Evolutionary conservation across 78 protist genomes (phyloP).

Genomic region (Salpingoeca rosetta): DNA sequence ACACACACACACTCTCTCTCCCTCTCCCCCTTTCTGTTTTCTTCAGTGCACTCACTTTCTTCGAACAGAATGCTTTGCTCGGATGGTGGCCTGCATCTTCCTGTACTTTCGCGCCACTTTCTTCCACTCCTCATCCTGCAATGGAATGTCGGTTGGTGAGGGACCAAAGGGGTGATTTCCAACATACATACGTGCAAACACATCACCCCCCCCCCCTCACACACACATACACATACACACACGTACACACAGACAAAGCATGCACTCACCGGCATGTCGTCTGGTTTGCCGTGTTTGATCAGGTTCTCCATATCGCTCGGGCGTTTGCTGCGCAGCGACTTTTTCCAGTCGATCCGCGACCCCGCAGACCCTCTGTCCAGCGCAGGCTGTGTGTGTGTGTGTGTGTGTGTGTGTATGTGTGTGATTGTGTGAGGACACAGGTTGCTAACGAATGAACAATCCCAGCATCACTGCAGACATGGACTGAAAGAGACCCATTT

Average conservation of each 20-base stretch:
- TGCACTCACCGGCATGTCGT: not conserved
- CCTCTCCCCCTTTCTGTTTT: too few relatives aligned
- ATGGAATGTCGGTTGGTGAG: too few relatives aligned
- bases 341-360: not conserved
- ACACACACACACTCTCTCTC: too few relatives aligned
- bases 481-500: too few relatives aligned
- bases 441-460: not conserved
- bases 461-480: too few relatives aligned
- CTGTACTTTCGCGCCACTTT: not conserved
- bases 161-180: too few relatives aligned
- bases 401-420: not conserved
- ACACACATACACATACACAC: too few relatives aligned
- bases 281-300: not conserved
- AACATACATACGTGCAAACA: too few relatives aligned
- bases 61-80: not conserved
- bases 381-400: not conserved
- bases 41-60: too few relatives aligned
- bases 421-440: not conserved
- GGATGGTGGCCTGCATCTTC: not conserved
- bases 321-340: not conserved
- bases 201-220: too few relatives aligned
- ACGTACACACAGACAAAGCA: too few relatives aligned
- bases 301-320: not conserved
- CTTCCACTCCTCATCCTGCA: not conserved
- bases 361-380: not conserved